A percentile compares a stretch with the other conserved stretches of the same genome.
Evolutionary conservation across 345 rosid species (phyloP).

Genomic region (Alliaria petiolata): DNA sequence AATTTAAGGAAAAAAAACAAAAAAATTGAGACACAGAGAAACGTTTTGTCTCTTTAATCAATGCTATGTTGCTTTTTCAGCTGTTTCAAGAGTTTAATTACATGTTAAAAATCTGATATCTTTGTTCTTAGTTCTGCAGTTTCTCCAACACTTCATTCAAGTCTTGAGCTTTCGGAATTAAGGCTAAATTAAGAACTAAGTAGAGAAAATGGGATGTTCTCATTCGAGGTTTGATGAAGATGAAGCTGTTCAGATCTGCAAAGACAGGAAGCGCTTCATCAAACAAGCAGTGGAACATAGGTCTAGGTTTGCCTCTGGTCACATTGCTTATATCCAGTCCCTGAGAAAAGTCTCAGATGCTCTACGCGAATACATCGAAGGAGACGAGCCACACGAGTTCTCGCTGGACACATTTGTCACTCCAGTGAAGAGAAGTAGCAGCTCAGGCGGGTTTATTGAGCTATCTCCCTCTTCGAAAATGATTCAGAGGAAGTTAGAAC

Average conservation of each 20-base stretch:
- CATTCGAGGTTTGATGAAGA: constrained; percentile 73
- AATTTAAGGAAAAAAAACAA: background rate
- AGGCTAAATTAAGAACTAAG: constrained; percentile 28
- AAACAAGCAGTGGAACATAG: constrained; percentile 82
- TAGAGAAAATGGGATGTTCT: constrained; percentile 84
- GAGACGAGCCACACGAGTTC: constrained; percentile 44
- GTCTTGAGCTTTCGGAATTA: constrained; percentile 12
- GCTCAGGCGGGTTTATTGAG: constrained; percentile 44
- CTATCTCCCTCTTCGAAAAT: constrained; percentile 44
- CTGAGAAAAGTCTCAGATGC: constrained; percentile 70
- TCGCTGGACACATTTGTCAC: constrained; percentile 51
- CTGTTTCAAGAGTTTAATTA: constrained; percentile 8
- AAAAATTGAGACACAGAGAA: no score
- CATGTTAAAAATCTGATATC: background rate
- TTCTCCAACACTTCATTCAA: background rate
- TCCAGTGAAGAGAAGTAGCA: constrained; percentile 48
- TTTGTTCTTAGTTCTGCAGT: constrained; percentile 25
- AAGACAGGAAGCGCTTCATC: constrained; percentile 76
- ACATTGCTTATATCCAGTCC: constrained; percentile 72
- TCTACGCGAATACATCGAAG: constrained; percentile 67
- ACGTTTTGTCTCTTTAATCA: no score
- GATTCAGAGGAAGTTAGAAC: constrained; percentile 32
- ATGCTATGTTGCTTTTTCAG: no score
- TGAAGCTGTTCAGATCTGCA: constrained; percentile 86
- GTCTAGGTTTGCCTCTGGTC: constrained; percentile 58